Base-by-base conservation (phyloP, 257 asterid genomes). In the Oldenlandia corymbosa region DNA sequence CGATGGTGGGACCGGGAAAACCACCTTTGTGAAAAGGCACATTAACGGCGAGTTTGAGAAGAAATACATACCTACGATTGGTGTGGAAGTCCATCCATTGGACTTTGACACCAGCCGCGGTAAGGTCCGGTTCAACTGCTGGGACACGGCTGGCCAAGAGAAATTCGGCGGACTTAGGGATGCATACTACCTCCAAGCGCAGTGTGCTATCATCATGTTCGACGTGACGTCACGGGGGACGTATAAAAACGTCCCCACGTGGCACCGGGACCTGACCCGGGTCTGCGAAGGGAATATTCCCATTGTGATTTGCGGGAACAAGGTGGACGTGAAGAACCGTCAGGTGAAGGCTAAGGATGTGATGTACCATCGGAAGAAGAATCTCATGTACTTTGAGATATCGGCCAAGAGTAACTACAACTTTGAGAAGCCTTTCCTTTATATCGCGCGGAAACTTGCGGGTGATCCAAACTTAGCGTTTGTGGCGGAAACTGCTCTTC, bases 211-310 rank as follows among this genome's bases (percentile, higher is more conserved):
- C 68, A 88, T 88, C 58, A 88, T 88, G 96, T 88, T 88, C 65
- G 96, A 88, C 60, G 96, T 89, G 4, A 89, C 96, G 41, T 95
- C 96, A 34, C 82, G 96, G 23, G 71, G 84, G 79, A 89, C 96
- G n/a, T 89, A 86, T 80, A 89, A 89, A 81, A 89, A 89, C 60
- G 97, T 87, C 10, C 95, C 97, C 1, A 90, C 94, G 13, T 90
- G 97, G 97, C 97, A 90, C 68, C 90, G 97, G 73, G 97, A 90
- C 76, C 90, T 90, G 73, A 87, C 95, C 86, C 66, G 96, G 95
- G 96, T 89, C 20, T 89, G 97, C 66, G 97, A 90, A n/a, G n/a
- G n/a, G 74, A 85, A 85, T 63, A 89, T 89, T 53, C 97, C 97
- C 3, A 86, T 86, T 43, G 96, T 89, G 51, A 90, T 89, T 0